A percentile compares a stretch with the other conserved stretches of the same genome.
Conservation (phyloP, 345 rosid genomes). For the Hypericum androsaemum region DNA sequence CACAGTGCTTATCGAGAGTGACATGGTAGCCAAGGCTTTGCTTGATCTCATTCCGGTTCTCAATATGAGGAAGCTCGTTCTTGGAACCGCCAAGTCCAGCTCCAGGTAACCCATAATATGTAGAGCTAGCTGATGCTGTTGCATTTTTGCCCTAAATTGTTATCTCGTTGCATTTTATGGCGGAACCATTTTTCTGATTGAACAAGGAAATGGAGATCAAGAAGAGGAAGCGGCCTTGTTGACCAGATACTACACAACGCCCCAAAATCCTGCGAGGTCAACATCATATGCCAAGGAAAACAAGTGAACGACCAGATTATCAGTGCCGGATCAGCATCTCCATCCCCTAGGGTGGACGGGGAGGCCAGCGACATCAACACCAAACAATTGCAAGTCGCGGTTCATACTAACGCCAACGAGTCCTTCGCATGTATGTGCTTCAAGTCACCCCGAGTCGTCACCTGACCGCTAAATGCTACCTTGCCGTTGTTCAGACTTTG, state of each 20-base stretch:
- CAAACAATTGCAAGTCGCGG: not conserved
- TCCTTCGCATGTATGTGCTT: conserved; percentile 16
- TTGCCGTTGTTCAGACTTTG: not conserved
- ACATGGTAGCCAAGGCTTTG: conserved; percentile 54
- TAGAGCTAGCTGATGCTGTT: not conserved
- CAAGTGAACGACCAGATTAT: conserved; percentile 29
- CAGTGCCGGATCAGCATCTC: conserved; percentile 8
- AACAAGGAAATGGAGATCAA: conserved; percentile 38
- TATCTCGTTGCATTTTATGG: not conserved
- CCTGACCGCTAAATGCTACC: not conserved
- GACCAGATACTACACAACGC: conserved; percentile 42
- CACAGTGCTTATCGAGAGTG: conserved; percentile 67
- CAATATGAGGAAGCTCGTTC: conserved; percentile 59
- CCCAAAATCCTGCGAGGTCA: conserved; percentile 42
- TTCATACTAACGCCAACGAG: not conserved
- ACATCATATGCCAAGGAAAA: conserved; percentile 52
- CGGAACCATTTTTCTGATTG: no score
- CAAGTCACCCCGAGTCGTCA: not conserved
- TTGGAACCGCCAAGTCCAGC: conserved; percentile 58
- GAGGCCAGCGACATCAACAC: not conserved
- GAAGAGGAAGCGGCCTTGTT: conserved; percentile 39
- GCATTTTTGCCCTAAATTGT: not conserved
- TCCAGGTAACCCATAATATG: conserved; percentile 46
- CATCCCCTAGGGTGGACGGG: not conserved
- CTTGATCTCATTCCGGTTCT: conserved; percentile 62